These are phyloP conservation scores for Tricholoma terreum DNA, from an alignment of 768 basidiomycete species.

Conservation along the genomic window DNA sequence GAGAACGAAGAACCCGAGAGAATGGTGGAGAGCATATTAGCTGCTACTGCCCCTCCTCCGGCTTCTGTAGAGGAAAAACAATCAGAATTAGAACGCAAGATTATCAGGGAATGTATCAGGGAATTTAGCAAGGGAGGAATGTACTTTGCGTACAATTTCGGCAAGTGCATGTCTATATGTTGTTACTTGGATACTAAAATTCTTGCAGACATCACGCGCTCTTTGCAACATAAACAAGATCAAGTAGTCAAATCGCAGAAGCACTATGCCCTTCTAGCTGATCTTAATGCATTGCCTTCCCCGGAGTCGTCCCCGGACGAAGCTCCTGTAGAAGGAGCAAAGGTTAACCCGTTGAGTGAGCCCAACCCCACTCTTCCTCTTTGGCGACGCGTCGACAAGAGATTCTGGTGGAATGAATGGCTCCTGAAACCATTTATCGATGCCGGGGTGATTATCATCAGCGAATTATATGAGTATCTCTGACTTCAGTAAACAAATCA, in stretches of 20 bases:
- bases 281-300: conserved; percentile 51
- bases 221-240: conserved; percentile 77
- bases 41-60: conserved; percentile 61
- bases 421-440: conserved; percentile 83
- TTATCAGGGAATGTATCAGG: conserved; percentile 72
- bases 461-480: not conserved
- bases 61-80: conserved; percentile 61
- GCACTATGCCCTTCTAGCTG: conserved; percentile 56
- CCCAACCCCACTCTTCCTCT: conserved; percentile 77
- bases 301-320: conserved; percentile 19
- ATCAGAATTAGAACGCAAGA: conserved; percentile 77
- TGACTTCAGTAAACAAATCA: conserved; percentile 24
- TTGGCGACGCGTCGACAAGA: conserved; percentile 86
- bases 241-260: conserved; percentile 53
- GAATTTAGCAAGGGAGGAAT: conserved; percentile 83
- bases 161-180: conserved; percentile 35
- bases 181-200: not conserved
- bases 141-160: conserved; percentile 88
- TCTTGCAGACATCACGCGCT: conserved; percentile 71
- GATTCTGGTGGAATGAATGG: conserved; percentile 98
- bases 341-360: conserved; percentile 58
- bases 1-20: conserved; percentile 46
- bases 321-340: conserved; percentile 23
- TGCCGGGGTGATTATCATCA: conserved; percentile 59
- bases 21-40: conserved; percentile 55